Conservation (phyloP, 2,329 filamentous ascomycete genomes). For the Clarireedia monteithiana region DNA sequence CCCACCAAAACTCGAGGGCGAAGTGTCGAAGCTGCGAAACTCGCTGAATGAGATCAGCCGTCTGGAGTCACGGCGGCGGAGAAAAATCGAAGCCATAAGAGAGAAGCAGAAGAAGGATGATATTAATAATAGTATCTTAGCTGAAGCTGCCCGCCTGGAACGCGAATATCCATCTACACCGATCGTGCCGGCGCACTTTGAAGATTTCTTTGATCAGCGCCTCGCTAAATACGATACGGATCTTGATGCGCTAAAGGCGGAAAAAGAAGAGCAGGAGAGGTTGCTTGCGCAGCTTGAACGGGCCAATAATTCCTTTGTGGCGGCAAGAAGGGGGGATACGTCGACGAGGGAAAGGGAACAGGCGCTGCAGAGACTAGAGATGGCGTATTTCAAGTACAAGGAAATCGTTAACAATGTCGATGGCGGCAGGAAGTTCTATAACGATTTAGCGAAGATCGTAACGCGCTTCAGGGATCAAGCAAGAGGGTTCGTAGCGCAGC, state of each 20-base stretch:
- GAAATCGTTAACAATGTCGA: conserved; percentile 90
- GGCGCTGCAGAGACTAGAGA: conserved; percentile 80
- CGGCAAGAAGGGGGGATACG: conserved; percentile 50
- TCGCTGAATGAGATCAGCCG: conserved; percentile 79
- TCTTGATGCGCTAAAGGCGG: conserved; percentile 59
- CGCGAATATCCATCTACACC: conserved; percentile 76
- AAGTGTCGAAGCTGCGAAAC: conserved; percentile 68
- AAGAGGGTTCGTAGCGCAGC: conserved; percentile 68
- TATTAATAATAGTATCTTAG: conserved; percentile 75
- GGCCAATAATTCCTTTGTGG: conserved; percentile 71
- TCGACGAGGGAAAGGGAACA: conserved; percentile 70
- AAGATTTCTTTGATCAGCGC: conserved; percentile 78
- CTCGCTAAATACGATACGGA: conserved; percentile 74
- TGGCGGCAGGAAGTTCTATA: conserved; percentile 91
- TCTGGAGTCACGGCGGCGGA: conserved; percentile 71
- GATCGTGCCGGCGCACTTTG: conserved; percentile 84
- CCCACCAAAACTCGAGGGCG: conserved; percentile 70
- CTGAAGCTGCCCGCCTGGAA: conserved; percentile 78
- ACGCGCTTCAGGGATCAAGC: conserved; percentile 76
- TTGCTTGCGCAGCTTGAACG: conserved; percentile 62
- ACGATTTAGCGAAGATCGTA: conserved; percentile 84
- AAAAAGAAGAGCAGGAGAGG: conserved; percentile 68
- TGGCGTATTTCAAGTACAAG: conserved; percentile 92
- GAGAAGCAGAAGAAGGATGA: conserved; percentile 81
- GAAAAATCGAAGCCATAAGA: conserved; percentile 70